Percentiles rank a stretch among this genome's conserved stretches.
phyloP scores from a whole-genome alignment of 768 basidiomycete species.

The Naganishia vishniacii region DNA sequence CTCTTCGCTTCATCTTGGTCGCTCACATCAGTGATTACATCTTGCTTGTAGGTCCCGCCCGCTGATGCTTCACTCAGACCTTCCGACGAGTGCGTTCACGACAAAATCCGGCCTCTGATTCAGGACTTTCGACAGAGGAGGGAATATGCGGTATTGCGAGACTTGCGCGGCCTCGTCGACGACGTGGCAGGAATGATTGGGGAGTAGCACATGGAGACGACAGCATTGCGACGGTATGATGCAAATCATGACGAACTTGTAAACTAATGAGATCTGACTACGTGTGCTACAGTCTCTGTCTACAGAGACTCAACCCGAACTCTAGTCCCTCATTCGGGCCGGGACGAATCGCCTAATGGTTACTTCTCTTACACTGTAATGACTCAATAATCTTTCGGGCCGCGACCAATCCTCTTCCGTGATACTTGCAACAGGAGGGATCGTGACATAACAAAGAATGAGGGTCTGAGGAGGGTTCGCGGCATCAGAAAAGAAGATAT shows the following conservation, averaged over 20 bases:
- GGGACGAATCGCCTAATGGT: conserved; percentile 79
- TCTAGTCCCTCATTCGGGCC: conserved; percentile 81
- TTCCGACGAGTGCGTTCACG: background rate
- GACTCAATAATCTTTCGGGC: conserved; percentile 65
- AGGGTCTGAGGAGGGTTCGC: conserved; percentile 60
- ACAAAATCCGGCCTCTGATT: background rate
- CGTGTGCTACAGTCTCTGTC: background rate
- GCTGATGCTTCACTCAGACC: background rate
- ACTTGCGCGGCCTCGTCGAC: background rate
- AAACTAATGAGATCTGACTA: too few species aligned
- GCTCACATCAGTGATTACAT: background rate
- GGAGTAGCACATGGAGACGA: background rate
- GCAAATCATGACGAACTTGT: too few species aligned
- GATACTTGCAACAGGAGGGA: conserved; percentile 60
- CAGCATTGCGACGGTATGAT: too few species aligned
- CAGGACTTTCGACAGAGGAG: conserved; percentile 2
- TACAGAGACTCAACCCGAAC: background rate
- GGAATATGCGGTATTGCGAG: background rate
- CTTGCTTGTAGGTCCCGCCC: background rate
- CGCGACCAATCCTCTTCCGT: conserved; percentile 57
- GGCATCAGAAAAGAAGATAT: background rate
- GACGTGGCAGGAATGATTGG: background rate
- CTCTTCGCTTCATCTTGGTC: too few species aligned
- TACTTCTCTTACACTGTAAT: conserved; percentile 77
- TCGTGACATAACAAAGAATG: conserved; percentile 83